Conservation (phyloP, 352 stramenopile genomes). For the Phytopythium litorale region DNA sequence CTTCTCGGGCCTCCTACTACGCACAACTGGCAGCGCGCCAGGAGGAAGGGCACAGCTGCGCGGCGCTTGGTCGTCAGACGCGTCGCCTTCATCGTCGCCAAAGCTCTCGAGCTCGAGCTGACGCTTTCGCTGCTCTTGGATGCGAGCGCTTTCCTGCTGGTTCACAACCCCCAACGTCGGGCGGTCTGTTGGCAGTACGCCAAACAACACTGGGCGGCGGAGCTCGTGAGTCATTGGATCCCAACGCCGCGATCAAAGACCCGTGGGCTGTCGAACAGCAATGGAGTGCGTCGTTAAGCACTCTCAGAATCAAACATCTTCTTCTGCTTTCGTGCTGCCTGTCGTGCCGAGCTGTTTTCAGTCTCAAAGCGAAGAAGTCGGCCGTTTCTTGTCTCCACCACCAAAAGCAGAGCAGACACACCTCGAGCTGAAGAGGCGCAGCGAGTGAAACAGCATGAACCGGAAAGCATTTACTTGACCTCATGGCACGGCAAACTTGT, state of each 20-base stretch:
- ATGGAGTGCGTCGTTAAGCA: neutral
- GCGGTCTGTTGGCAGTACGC: slow-evolving; percentile 36
- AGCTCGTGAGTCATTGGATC: slow-evolving; percentile 48
- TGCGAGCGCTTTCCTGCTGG: slow-evolving; percentile 27
- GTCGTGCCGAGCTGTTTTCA: neutral
- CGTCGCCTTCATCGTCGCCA: slow-evolving; percentile 12
- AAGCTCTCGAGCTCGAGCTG: slow-evolving; percentile 8
- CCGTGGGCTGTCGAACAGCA: neutral
- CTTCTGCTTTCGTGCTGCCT: neutral
- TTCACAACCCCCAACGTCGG: slow-evolving; percentile 48
- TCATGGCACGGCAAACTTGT: neutral
- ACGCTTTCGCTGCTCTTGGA: slow-evolving; percentile 28
- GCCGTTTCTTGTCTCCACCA: neutral
- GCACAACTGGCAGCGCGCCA: slow-evolving; percentile 50
- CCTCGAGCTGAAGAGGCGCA: neutral
- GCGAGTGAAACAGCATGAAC: neutral
- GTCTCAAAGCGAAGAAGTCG: neutral
- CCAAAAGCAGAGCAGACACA: neutral
- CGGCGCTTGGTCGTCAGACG: slow-evolving; percentile 2
- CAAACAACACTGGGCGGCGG: slow-evolving; percentile 46
- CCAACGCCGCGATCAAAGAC: neutral
- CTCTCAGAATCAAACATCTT: neutral
- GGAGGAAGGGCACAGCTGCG: slow-evolving; percentile 14
- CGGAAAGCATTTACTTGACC: neutral
- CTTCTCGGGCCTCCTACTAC: slow-evolving; percentile 38